These are phyloP conservation scores for Jamesozyma spencerorum DNA, from an alignment of 805 yeast species.

Conservation along the genomic window DNA sequence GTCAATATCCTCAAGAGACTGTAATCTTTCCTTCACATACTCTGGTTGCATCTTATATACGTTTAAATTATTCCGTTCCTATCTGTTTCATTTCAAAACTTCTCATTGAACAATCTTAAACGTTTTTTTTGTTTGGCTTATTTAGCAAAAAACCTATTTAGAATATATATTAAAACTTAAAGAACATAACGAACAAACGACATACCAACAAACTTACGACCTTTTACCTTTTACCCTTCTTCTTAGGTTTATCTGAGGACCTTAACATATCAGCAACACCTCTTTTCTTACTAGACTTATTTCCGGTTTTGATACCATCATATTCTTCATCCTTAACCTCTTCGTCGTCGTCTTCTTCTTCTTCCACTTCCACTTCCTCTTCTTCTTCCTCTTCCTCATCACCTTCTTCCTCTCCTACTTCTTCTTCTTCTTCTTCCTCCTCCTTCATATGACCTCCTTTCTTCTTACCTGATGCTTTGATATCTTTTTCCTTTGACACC, in stretches of 20 bases:
- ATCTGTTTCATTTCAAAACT: neutral
- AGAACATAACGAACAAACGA: no score
- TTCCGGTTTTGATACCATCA: neutral
- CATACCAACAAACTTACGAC: no score
- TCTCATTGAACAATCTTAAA: no score
- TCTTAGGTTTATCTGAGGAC: neutral
- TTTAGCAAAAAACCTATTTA: no score
- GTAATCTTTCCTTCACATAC: conserved; percentile 24
- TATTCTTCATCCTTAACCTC: neutral
- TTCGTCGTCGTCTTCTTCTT: neutral
- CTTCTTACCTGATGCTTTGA: no score
- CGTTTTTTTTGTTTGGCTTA: no score
- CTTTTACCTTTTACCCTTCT: no score
- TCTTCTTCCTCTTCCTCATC: neutral
- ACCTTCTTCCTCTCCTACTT: neutral
- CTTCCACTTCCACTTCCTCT: conserved; percentile 5
- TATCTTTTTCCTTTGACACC: no score
- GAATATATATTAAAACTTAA: no score
- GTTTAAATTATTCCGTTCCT: neutral
- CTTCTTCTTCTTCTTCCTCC: conserved; percentile 4
- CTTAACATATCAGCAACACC: conserved; percentile 1
- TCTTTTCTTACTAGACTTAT: neutral
- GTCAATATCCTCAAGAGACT: conserved; percentile 23
- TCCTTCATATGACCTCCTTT: no score
- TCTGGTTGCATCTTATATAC: conserved; percentile 21